A percentile compares a stretch with the other conserved stretches of the same genome.
Conservation (phyloP, 495 filamentous ascomycete species). For the Penicillium flavigenum region DNA sequence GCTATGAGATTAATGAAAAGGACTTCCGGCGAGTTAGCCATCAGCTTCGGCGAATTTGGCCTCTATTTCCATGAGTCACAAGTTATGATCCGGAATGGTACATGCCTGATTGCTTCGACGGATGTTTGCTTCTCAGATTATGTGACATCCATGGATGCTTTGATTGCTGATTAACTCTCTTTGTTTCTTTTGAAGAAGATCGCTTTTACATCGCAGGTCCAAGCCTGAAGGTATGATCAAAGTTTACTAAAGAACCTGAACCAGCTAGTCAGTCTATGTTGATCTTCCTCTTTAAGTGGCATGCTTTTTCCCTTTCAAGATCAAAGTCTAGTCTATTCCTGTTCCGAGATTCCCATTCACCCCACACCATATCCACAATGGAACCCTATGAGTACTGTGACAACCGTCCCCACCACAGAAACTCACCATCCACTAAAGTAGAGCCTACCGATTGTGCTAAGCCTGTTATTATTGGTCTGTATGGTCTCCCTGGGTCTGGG, state of each 20-base stretch:
- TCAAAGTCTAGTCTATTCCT: too few species aligned
- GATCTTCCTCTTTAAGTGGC: not conserved
- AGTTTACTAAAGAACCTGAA: too few species aligned
- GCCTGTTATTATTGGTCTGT: constrained; percentile 55
- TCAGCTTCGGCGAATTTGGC: constrained; percentile 42
- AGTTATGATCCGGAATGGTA: not conserved
- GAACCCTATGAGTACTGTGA: not conserved
- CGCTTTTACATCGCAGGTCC: not conserved
- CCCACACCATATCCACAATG: not conserved
- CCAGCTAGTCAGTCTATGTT: not conserved
- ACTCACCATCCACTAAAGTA: not conserved
- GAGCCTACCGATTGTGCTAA: constrained; percentile 4
- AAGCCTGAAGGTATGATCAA: not conserved
- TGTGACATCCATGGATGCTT: not conserved
- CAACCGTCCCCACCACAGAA: not conserved
- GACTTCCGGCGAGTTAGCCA: constrained; percentile 38
- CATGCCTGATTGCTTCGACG: not conserved
- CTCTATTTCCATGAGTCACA: constrained; percentile 32
- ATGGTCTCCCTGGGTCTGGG: constrained; percentile 61
- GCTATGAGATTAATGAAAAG: constrained; percentile 43
- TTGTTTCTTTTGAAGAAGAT: not conserved
- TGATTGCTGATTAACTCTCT: not conserved
- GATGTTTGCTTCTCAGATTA: not conserved
- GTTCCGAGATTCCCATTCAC: not conserved
- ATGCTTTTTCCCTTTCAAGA: too few species aligned